Conservation (phyloP, 1,284 basidiomycete genomes). For the Grifola frondosa region DNA sequence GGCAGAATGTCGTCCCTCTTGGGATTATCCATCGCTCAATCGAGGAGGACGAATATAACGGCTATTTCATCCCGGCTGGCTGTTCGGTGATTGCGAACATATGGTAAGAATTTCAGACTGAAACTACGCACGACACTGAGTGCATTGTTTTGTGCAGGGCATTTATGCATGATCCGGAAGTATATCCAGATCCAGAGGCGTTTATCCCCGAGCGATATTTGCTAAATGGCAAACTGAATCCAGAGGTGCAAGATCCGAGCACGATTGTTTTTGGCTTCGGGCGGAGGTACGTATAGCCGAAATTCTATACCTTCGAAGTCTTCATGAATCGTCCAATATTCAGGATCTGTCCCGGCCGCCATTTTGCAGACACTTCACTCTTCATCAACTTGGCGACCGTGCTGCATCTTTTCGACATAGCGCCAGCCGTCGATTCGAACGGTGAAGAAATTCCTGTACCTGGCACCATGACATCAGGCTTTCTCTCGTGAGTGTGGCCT, state of each 20-base stretch:
- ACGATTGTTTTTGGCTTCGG: conserved; percentile 33
- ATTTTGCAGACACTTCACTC: conserved; percentile 16
- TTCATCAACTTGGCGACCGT: conserved; percentile 17
- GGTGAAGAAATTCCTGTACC: conserved; percentile 1
- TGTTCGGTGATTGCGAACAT: conserved; percentile 22
- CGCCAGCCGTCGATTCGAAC: conserved; percentile 4
- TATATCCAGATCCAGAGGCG: conserved; percentile 31
- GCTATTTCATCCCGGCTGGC: conserved; percentile 27
- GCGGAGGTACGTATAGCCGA: conserved; percentile 25
- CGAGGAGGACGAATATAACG: conserved; percentile 25
- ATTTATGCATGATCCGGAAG: conserved; percentile 25
- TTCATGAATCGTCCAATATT: background rate
- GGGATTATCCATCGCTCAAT: conserved; percentile 7
- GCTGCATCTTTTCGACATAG: conserved; percentile 17
- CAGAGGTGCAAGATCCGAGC: conserved; percentile 23
- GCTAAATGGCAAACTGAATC: conserved; percentile 30
- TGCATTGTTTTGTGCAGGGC: background rate
- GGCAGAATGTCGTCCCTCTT: conserved; percentile 14
- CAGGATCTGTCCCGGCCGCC: conserved; percentile 17
- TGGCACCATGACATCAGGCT: conserved; percentile 1
- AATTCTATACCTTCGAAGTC: background rate
- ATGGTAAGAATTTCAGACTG: conserved; percentile 9
- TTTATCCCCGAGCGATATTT: conserved; percentile 39
- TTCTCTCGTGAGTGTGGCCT: conserved; percentile 8
- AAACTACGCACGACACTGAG: background rate